Evolutionary conservation across 148 eudicot genomes (phyloP).

Genomic region (Salicornia ramosissima): DNA sequence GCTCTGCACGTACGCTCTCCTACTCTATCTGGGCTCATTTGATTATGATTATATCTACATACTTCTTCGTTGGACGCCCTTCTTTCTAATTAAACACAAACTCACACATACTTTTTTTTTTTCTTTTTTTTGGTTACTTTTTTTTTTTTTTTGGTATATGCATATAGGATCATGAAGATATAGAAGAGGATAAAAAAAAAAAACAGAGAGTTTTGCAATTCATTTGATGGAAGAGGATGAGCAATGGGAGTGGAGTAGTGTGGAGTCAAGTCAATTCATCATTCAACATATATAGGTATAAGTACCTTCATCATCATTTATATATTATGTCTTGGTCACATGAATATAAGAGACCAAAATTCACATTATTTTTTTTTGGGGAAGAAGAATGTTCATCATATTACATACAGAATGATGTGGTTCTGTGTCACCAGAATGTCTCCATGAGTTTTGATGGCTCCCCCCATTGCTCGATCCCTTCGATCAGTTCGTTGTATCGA

Average conservation of each 20-base stretch:
- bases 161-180: constrained; percentile 18
- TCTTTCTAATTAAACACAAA: constrained; percentile 2
- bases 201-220: constrained; percentile 3
- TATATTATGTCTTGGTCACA: neutral
- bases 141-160: neutral
- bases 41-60: constrained; percentile 13
- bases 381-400: neutral
- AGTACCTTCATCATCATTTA: constrained; percentile 12
- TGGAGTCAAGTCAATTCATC: constrained; percentile 3
- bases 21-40: constrained; percentile 25
- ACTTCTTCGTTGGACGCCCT: constrained; percentile 11
- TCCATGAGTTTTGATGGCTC: constrained; percentile 9
- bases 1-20: constrained; percentile 31
- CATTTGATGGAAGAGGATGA: constrained; percentile 17
- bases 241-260: constrained; percentile 25
- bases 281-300: too few species aligned
- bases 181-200: constrained; percentile 18
- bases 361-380: neutral
- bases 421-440: neutral
- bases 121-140: too few species aligned
- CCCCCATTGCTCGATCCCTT: constrained; percentile 23
- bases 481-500: neutral
- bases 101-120: neutral
- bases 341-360: too few species aligned
- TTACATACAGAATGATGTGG: neutral